Evolutionary conservation across 345 rosid genomes (phyloP).

Genomic region (Boechera stricta): DNA sequence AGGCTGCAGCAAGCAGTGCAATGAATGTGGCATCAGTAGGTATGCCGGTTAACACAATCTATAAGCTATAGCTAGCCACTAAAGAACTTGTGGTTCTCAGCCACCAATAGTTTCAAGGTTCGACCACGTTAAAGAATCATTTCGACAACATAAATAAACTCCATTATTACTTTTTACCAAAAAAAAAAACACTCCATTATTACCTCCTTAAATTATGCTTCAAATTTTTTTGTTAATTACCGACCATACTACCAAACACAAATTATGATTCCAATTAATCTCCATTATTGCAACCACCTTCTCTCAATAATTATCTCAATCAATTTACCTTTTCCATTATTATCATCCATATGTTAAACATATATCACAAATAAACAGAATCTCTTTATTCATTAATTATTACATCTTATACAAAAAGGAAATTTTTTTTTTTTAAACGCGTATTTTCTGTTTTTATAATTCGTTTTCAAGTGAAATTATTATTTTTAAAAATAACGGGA

Average conservation of each 20-base stretch:
- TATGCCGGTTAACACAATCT: not conserved
- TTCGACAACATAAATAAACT: not conserved
- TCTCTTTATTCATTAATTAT: not conserved
- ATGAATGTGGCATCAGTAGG: not conserved
- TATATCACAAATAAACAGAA: not conserved
- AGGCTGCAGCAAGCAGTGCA: not conserved
- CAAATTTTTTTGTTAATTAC: constrained; percentile 27
- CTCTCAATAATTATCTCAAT: constrained; percentile 33
- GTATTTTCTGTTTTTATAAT: not conserved
- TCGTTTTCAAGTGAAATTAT: too few relatives aligned
- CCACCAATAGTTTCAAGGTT: constrained; percentile 18
- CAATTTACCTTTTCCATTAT: constrained; percentile 12
- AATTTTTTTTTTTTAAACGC: not conserved
- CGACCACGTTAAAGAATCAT: not conserved
- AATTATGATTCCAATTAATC: constrained; percentile 34
- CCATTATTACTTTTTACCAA: not conserved
- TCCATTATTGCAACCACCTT: constrained; percentile 39
- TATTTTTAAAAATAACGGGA: not conserved
- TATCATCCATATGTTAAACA: not conserved
- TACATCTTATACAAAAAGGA: not conserved
- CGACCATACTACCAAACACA: constrained; percentile 39
- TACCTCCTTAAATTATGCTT: constrained; percentile 21
- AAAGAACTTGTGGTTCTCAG: not conserved
- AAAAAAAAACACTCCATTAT: not conserved
- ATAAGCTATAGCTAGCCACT: not conserved